Evolutionary conservation across 306 rosid genomes (phyloP), one percentile per base, ranked within the genome.

Genomic region (Lathyrus oleraceus): DNA sequence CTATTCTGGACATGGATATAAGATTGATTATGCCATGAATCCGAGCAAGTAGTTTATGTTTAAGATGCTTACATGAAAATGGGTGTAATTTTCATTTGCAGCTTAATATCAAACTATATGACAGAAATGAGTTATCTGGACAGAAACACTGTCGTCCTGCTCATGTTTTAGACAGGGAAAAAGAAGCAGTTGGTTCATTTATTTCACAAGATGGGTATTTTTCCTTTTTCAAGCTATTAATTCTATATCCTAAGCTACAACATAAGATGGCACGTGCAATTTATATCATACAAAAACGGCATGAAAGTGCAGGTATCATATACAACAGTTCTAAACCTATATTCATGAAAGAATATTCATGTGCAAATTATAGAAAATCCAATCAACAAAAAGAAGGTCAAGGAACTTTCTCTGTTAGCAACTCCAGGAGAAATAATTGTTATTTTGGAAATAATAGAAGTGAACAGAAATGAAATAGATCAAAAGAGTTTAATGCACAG

Each of bases 111-210:
- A 82, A 56, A 86, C 76, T 62, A 63, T 83, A 83, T 78, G 87
- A 85, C 76, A 78, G 83, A 90, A 85, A 86, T 79, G 90, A 89
- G 76, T 75, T 92, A 78, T 88, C 95, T 74, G 90, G 96, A 73
- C 98, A 92, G 66, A 86, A 77, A 67, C 73, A 61, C 25, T 88
- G 93, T 71, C 91, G 86, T 72, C 95, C 93, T 81, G 77, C 88
- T 63, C 85, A 88, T 72, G 96, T 88, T 69, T 66, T 89, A 75
- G 87, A 88, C 60, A 36, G 63, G 81, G 75, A 78, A 76, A 85
- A 73, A 44, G 86, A 76, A 69, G 17, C 63, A 36, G 75, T 48
- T 61, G 71, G 77, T 75, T 83, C 87, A 39, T 48, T 86, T 32
- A 65, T n/a, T 76, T 73, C 51, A 25, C 66, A 73, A 47, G 90